Evolutionary conservation across 148 eudicot genomes (phyloP), one percentile per base, ranked within the genome.

Genomic region (Chenopodium suecicum): DNA sequence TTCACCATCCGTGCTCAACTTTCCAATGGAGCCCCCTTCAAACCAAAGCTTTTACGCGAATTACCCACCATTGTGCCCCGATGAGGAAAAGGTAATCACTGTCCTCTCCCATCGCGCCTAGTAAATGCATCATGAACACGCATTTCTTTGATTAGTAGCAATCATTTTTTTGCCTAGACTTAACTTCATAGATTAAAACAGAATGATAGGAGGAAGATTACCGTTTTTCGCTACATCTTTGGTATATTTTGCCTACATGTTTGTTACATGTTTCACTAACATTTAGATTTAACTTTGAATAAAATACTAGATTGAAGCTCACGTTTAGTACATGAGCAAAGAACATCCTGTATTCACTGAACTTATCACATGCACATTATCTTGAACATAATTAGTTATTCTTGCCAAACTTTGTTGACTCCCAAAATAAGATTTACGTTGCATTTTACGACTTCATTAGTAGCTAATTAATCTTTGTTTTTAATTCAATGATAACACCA

Each of bases 1-100:
- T 2, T 77, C 69, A 27, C 22, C 84, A 27, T 86, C 90, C 77
- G 83, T 79, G 34, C 37, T 84, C 32, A 86, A 78, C 86, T 88
- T 85, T 66, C 86, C 83, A 84, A 87, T 89, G 83, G 98, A 93
- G 94, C 94, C 91, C 93, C 94, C 98, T 93, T 93, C 98, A 88
- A 93, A 85, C 96, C 96, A 93, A 93, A 91, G 78, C 65, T 80
- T 70, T 79, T 82, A 76, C 73, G 86, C 76, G 82, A 87, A 81
- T 76, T 87, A 74, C 83, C 64, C 83, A 65, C 82, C 90, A 13
- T 70, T 80, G 44, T 85, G 89, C 93, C 86, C 87, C 29, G 92
- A 86, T 56, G 90, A 90, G 54, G 91, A 88, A 48, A 90, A 86
- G 93, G 95, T 93, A 85, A 85, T 19, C 14, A 58, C 73, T 82